Conservation (phyloP, 2,329 filamentous ascomycete species). For the Parastagonospora avenae region DNA sequence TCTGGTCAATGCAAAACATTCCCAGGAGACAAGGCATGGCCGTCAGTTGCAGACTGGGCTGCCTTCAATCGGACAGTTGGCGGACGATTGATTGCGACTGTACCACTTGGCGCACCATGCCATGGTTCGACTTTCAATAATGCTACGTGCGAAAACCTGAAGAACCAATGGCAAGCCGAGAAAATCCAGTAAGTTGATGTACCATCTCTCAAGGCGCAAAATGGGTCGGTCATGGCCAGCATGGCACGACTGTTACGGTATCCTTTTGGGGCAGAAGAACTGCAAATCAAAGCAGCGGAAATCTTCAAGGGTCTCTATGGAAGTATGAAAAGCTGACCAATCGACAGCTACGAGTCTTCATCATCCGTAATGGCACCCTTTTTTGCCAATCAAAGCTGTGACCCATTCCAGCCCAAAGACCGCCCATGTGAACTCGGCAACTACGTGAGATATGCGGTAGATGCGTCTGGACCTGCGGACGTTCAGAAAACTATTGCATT, state of each 20-base stretch:
- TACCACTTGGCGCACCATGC: constrained; percentile 28
- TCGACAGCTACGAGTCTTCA: constrained; percentile 20
- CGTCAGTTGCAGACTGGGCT: constrained; percentile 19
- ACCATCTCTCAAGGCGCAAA: neutral
- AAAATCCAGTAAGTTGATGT: constrained; percentile 13
- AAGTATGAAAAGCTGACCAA: no score
- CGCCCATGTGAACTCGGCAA: constrained; percentile 27
- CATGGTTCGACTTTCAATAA: constrained; percentile 17
- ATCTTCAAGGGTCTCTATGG: no score
- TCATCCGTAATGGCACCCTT: constrained; percentile 31
- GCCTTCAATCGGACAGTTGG: constrained; percentile 22
- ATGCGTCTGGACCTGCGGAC: constrained; percentile 17
- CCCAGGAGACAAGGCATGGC: constrained; percentile 31
- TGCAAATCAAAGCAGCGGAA: no score
- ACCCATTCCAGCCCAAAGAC: constrained; percentile 22
- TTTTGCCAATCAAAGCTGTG: constrained; percentile 31
- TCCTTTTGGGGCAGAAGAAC: no score
- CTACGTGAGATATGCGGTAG: constrained; percentile 27
- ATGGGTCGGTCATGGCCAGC: neutral
- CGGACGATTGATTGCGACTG: constrained; percentile 24
- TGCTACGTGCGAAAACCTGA: constrained; percentile 18
- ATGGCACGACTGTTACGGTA: no score
- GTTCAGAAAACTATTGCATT: constrained; percentile 24
- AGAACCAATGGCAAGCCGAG: constrained; percentile 17
- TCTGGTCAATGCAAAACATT: constrained; percentile 3